Evolutionary conservation across 441 rosid species (phyloP), one percentile per base, ranked within the genome.

Genomic region (Pelargonium australe): DNA sequence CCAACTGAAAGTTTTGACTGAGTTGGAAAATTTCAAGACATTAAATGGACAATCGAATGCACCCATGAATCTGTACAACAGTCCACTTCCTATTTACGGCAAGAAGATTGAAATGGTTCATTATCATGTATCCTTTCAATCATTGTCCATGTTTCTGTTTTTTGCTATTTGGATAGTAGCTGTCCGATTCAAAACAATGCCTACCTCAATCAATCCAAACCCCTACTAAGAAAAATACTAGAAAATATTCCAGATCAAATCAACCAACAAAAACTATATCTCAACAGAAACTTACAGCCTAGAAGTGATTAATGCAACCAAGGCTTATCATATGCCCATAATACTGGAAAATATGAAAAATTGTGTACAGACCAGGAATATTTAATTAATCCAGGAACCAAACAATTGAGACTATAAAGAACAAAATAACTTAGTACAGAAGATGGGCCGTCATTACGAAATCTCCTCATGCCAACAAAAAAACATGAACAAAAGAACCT

Each of bases 231-330:
- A 55, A 55, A 55, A 5, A 37, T 5, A 55, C 61, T 55, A 55
- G 20, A 55, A 55, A 55, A 19, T 55, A 55, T 55, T 16, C 10
- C 61, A 55, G 61, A 55, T 16, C 61, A 55, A 55, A 55, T 55
- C 23, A 16, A 20, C 20, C 61, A 55, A 55, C 61, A 14, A 37
- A 37, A 37, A 6, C 8, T 37, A 55, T n/a, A 55, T 55, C 61
- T 8, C 23, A 55, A 55, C 23, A 14, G 25, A 5, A 55, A 7
- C 17, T 19, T 55, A 14, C 61, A 55, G 7, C 61, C 25, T 37
- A 37, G 41, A 37, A 37, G 8, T 37, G 41, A 37, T 37, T 37
- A 7, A 37, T 37, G 41, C 41, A 37, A 37, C 41, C 41, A 44
- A 44, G 49, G 7, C 13, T 44, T 44, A 44, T 3, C 49, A 44